phyloP scores from a whole-genome alignment of 192 early-diverging fungal species.

The Pilaira anomala region DNA sequence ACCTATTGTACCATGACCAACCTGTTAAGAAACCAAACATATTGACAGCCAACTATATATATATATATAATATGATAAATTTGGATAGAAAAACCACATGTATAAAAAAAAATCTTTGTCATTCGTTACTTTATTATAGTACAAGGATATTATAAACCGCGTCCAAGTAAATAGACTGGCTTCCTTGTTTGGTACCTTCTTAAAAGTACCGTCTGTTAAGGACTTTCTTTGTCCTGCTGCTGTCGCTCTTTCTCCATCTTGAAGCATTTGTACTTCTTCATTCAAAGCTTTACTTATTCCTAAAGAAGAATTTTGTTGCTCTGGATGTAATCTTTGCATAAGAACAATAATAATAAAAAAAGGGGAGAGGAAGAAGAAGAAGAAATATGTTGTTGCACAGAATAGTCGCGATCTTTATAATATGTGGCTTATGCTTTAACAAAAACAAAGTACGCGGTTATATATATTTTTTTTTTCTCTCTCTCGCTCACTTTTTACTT shows the following conservation, averaged over 20 bases:
- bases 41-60: constrained; percentile 20
- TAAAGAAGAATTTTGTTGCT: constrained; percentile 18
- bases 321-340: constrained; percentile 8
- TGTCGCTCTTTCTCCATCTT: background rate
- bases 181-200: constrained; percentile 6
- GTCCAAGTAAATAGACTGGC: constrained; percentile 20
- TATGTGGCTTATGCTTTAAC: background rate
- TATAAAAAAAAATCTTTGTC: background rate
- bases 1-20: constrained; percentile 36
- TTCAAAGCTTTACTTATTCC: constrained; percentile 16
- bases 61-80: background rate
- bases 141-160: constrained; percentile 23
- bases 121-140: constrained; percentile 28
- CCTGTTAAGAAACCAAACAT: constrained; percentile 25
- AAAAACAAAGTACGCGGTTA: too few species aligned
- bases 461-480: too few species aligned
- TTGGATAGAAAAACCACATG: background rate
- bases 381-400: too few species aligned
- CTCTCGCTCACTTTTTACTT: background rate
- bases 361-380: background rate
- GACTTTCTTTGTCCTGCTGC: background rate
- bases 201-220: constrained; percentile 12
- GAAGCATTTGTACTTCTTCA: background rate
- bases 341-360: background rate
- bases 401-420: background rate